A percentile compares a stretch with the other conserved stretches of the same genome.
Evolutionary conservation across 768 basidiomycete genomes (phyloP).

Genomic region (Scleroderma bovista): DNA sequence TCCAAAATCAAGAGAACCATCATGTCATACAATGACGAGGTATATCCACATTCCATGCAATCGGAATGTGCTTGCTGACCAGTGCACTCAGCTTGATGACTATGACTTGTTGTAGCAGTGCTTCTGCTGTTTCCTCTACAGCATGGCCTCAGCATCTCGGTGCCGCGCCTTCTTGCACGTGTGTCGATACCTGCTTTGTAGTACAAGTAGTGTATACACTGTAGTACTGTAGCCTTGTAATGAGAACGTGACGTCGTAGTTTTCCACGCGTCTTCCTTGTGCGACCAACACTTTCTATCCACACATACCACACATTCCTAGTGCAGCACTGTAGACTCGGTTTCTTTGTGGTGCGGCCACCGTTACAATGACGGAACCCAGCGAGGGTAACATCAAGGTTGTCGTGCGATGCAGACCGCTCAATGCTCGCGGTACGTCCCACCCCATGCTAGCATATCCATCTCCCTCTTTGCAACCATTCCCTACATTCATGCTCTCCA

Average conservation of each 20-base stretch:
- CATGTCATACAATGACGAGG: constrained; percentile 96
- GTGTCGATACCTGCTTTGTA: too few species aligned
- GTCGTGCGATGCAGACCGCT: constrained; percentile 95
- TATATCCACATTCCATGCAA: constrained; percentile 27
- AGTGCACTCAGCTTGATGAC: constrained; percentile 72
- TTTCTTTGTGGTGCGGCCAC: too few species aligned
- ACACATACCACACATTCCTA: too few species aligned
- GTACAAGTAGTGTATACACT: not conserved
- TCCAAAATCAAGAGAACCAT: constrained; percentile 95
- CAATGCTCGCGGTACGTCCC: constrained; percentile 74
- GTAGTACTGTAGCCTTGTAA: not conserved
- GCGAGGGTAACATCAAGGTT: constrained; percentile 89
- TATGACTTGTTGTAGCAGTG: constrained; percentile 70
- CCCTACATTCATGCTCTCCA: not conserved
- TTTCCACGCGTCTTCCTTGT: not conserved
- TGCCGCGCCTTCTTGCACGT: too few species aligned
- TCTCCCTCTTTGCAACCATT: not conserved
- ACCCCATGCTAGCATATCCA: not conserved
- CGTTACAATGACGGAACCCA: constrained; percentile 60
- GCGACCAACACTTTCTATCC: not conserved
- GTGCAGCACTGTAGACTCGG: too few species aligned
- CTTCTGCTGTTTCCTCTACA: not conserved
- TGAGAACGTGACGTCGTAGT: not conserved
- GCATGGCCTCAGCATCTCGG: not conserved
- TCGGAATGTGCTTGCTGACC: constrained; percentile 11